A percentile compares a stretch with the other conserved stretches of the same genome.
Evolutionary conservation across 139 green algal species (phyloP).

Genomic region (Deuterostichococcus epilithicus): DNA sequence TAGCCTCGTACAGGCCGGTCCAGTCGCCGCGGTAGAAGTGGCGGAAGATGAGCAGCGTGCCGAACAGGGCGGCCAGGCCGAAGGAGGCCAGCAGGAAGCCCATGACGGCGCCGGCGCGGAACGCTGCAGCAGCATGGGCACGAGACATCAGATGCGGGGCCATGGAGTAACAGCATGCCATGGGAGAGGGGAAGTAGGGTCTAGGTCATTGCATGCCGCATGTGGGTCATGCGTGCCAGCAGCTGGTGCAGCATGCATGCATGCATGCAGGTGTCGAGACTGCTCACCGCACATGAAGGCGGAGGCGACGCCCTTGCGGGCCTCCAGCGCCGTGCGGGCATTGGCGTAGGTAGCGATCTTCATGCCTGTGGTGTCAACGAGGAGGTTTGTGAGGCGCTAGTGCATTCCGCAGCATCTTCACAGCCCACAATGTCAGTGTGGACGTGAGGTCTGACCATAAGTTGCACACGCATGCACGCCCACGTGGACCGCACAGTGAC

Average conservation of each 20-base stretch:
- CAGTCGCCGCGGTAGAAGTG: constrained; percentile 91
- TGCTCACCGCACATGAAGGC: constrained; percentile 85
- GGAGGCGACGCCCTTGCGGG: constrained; percentile 88
- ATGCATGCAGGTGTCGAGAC: too few relatives aligned
- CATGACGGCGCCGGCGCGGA: constrained; percentile 97
- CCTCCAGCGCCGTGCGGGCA: constrained; percentile 89
- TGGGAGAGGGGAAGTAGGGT: background rate
- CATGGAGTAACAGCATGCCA: background rate
- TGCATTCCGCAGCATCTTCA: too few relatives aligned
- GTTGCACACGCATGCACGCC: too few relatives aligned
- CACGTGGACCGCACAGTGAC: too few relatives aligned
- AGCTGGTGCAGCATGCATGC: background rate
- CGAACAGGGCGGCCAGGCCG: constrained; percentile 84
- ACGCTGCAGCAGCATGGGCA: constrained; percentile 64
- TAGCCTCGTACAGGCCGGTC: constrained; percentile 89
- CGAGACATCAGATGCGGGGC: too few relatives aligned
- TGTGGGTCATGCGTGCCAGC: background rate
- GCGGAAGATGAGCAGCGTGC: constrained; percentile 73
- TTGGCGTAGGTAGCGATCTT: constrained; percentile 97
- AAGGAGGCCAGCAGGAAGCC: constrained; percentile 90
- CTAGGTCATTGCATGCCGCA: background rate
- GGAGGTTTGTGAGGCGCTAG: too few relatives aligned
- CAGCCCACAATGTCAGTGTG: too few relatives aligned
- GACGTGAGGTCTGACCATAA: too few relatives aligned
- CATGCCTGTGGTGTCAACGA: constrained; percentile 65